A percentile compares a stretch with the other conserved stretches of the same genome.
These are phyloP conservation scores for Karstenula rhodostoma DNA, from an alignment of 2,329 filamentous ascomycete genomes.

Conservation along the genomic window DNA sequence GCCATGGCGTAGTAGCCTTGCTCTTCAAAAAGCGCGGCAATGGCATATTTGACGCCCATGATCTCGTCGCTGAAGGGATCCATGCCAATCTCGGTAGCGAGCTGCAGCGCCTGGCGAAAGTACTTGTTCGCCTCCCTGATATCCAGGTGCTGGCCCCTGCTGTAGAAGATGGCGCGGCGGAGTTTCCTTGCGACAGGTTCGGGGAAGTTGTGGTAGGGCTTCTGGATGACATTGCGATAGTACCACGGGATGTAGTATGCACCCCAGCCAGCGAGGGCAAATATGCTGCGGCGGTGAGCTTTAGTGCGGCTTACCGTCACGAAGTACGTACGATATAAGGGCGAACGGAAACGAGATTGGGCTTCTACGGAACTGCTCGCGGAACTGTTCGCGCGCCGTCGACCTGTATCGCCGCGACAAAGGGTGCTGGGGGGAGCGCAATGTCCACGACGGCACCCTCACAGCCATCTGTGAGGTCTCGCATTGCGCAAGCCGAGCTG, in stretches of 20 bases:
- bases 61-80: conserved; percentile 93
- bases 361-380: conserved; percentile 47
- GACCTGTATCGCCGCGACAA: conserved; percentile 38
- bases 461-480: conserved; percentile 34
- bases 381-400: conserved; percentile 35
- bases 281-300: conserved; percentile 40
- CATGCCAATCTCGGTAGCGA: conserved; percentile 76
- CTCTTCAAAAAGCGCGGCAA: conserved; percentile 81
- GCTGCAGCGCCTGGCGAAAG: conserved; percentile 79
- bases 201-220: conserved; percentile 66
- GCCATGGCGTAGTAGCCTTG: conserved; percentile 74
- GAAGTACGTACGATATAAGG: conserved; percentile 33
- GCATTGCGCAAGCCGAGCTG: conserved; percentile 33
- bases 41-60: conserved; percentile 84
- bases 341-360: conserved; percentile 52
- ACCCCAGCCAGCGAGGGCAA: conserved; percentile 47
- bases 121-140: conserved; percentile 80
- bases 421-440: conserved; percentile 37
- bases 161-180: conserved; percentile 86
- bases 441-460: conserved; percentile 33
- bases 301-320: not conserved
- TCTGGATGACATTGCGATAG: conserved; percentile 57
- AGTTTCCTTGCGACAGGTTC: conserved; percentile 78
- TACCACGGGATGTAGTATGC: conserved; percentile 57
- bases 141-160: conserved; percentile 70